Evolutionary conservation across 202 grass and related monocot genomes (phyloP), one percentile per base, ranked within the genome.

Genomic region (Cymbopogon flexuosus): DNA sequence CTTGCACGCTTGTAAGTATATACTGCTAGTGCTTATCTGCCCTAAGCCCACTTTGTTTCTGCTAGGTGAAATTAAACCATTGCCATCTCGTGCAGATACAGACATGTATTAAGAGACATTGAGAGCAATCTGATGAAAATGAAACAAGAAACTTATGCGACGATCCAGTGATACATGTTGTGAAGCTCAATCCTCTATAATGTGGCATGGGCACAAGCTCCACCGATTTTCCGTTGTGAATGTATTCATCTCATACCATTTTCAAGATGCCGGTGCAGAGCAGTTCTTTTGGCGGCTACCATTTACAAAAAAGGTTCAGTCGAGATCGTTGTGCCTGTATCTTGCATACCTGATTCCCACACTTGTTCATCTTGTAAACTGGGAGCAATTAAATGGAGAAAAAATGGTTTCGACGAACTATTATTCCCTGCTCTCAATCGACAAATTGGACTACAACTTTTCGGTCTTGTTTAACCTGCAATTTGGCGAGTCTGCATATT

Each of bases 71-170:
- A 72, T 66, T 83, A 47, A 74, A 66, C 52, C 33, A 37, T 58
- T 73, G 51, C 72, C 75, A 15, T 84, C 33, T 87, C 35, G 5
- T 90, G 85, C 85, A 97, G 94, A 71, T 97, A 98, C 70, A 91
- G 90, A 70, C 96, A 87, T 73, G 92, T 93, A 57, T 68, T 98
- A 31, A 89, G 78, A 84, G 90, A 91, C 14, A 93, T 93, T 54
- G 95, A 94, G 68, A 89, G 77, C 82, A 94, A 89, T 49, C 87
- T 98, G 62, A 94, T 93, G 88, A 93, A 89, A 91, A 98, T 98
- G 96, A 98, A 98, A 79, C 96, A 95, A 93, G 92, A 98, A 89
- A 93, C 92, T 10, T 91, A 95, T 79, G 83, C 90, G 0, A 90
- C 84, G 2, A 87, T 86, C 23, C 67, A 80, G 62, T 91, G 79